phyloP scores from a whole-genome alignment of 2,329 filamentous ascomycete genomes.

The Xylariaceae sp. region DNA sequence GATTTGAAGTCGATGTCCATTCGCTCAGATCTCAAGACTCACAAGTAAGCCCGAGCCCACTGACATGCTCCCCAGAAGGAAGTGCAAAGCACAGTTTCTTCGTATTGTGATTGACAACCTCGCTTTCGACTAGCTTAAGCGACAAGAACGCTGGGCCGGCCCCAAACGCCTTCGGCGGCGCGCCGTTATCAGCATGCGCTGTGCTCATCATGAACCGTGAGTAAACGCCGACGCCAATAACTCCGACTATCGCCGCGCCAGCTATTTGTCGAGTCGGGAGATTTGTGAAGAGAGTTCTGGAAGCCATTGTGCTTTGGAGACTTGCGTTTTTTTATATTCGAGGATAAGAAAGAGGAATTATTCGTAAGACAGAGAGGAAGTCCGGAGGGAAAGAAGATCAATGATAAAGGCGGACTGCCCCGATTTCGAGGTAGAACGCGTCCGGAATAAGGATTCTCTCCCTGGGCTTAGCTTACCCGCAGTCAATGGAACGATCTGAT shows the following conservation, averaged over 20 bases:
- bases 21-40: conserved; percentile 15
- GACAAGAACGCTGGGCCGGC: conserved; percentile 40
- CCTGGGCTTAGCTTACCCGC: neutral
- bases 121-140: conserved; percentile 47
- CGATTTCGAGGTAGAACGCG: conserved; percentile 3
- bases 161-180: conserved; percentile 31
- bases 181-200: conserved; percentile 25
- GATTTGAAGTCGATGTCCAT: neutral
- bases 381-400: neutral
- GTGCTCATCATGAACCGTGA: conserved; percentile 20
- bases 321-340: neutral
- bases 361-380: neutral
- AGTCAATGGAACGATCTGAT: neutral
- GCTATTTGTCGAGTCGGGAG: conserved; percentile 8
- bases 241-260: conserved; percentile 7
- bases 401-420: conserved; percentile 7
- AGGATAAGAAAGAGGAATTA: neutral
- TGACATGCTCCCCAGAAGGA: conserved; percentile 42
- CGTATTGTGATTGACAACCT: conserved; percentile 55
- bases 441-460: conserved; percentile 9
- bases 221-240: conserved; percentile 24
- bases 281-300: conserved; percentile 5
- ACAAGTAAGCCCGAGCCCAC: conserved; percentile 50
- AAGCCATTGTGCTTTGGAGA: conserved; percentile 13
- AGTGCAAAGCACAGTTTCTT: conserved; percentile 55